These are phyloP conservation scores for Tulasnella sp. DNA, from an alignment of 768 basidiomycete species.

Conservation along the genomic window DNA sequence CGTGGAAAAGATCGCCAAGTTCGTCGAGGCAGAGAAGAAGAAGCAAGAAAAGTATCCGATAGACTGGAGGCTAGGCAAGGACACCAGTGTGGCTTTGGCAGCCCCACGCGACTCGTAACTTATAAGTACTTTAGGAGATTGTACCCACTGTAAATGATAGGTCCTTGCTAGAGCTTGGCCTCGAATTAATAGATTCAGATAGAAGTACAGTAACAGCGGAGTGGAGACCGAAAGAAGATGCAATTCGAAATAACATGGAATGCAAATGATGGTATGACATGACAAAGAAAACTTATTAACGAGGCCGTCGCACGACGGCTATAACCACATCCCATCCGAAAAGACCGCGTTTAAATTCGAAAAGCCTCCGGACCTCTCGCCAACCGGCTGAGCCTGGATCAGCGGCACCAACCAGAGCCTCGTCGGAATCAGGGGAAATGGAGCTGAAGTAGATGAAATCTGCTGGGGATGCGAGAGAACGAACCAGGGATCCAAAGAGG, in stretches of 20 bases:
- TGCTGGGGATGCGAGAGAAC: constrained; percentile 82
- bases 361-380: constrained; percentile 77
- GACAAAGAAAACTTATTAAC: not conserved
- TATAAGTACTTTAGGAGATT: constrained; percentile 1
- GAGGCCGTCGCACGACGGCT: constrained; percentile 66
- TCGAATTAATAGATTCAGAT: not conserved
- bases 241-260: not conserved
- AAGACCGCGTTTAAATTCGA: constrained; percentile 75
- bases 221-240: not conserved
- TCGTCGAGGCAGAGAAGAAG: constrained; percentile 5
- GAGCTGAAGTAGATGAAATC: constrained; percentile 74
- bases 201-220: not conserved
- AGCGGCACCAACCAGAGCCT: constrained; percentile 39
- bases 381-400: constrained; percentile 52
- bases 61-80: not conserved
- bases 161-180: not conserved
- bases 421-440: constrained; percentile 38
- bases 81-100: not conserved
- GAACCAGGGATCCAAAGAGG: constrained; percentile 82
- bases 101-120: not conserved
- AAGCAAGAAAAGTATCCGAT: not conserved
- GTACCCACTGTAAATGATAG: not conserved
- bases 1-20: not conserved
- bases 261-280: not conserved
- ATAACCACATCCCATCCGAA: constrained; percentile 88